Percentiles rank a stretch among this genome's conserved stretches.
phyloP scores from a whole-genome alignment of 2,329 filamentous ascomycete species.

The Arthrocladium fulminans region DNA sequence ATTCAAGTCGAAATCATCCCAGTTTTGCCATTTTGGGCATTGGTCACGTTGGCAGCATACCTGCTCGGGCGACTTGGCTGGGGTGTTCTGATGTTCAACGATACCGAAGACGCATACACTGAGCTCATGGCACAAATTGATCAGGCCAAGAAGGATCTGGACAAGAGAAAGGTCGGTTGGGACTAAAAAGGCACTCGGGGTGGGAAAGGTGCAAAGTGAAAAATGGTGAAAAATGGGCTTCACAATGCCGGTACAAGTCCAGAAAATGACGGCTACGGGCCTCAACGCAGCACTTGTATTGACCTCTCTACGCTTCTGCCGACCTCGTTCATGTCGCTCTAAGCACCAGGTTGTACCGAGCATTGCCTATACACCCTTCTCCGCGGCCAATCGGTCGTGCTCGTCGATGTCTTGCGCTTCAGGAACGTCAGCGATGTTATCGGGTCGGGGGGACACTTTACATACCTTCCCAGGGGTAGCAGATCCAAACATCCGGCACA shows the following conservation, averaged over 20 bases:
- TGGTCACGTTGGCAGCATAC: conserved; percentile 85
- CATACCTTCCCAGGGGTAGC: conserved; percentile 99
- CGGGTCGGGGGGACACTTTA: too few relatives aligned
- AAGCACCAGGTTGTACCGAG: too few relatives aligned
- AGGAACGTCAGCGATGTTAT: too few relatives aligned
- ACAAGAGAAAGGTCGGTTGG: conserved; percentile 35
- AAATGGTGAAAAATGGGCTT: background rate
- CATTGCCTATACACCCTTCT: conserved; percentile 25
- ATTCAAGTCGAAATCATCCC: conserved; percentile 61
- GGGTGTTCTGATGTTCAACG: conserved; percentile 93
- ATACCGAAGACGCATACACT: conserved; percentile 80
- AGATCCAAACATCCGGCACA: conserved; percentile 93
- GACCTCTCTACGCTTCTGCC: background rate
- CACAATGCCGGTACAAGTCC: background rate
- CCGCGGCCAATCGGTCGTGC: conserved; percentile 64
- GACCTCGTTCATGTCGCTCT: background rate
- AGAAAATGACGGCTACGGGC: too few relatives aligned
- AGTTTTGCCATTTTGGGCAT: conserved; percentile 81
- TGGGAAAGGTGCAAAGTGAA: background rate
- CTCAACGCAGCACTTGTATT: too few relatives aligned
- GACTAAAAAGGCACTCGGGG: too few relatives aligned
- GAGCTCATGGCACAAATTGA: conserved; percentile 78
- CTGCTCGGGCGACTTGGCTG: conserved; percentile 85
- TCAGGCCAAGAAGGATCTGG: conserved; percentile 36
- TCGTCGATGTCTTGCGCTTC: conserved; percentile 84